These are phyloP conservation scores for Botrytis fragariae DNA, from an alignment of 2,329 filamentous ascomycete genomes.

Conservation along the genomic window DNA sequence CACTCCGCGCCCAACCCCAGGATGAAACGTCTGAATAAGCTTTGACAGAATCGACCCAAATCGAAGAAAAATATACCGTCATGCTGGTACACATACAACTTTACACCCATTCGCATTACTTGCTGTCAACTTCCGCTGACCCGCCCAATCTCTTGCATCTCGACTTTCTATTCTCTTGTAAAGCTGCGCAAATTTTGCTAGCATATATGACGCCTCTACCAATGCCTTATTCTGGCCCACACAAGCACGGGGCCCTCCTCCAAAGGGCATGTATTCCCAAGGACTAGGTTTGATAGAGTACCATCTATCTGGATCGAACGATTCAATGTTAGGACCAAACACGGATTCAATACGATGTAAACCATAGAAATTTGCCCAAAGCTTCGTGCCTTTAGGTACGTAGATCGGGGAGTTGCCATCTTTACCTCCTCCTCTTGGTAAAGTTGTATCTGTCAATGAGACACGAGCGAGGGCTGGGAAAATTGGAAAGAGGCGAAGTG, in stretches of 20 bases:
- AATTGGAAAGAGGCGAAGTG: conserved; percentile 31
- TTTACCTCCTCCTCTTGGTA: conserved; percentile 24
- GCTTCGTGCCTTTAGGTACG: conserved; percentile 18
- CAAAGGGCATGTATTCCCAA: conserved; percentile 66
- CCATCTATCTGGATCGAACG: conserved; percentile 75
- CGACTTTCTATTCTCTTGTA: conserved; percentile 19
- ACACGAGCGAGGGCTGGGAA: conserved; percentile 24
- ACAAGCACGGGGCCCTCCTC: conserved; percentile 63
- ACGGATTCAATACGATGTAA: conserved; percentile 37
- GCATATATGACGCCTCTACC: conserved; percentile 21
- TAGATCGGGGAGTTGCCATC: conserved; percentile 24
- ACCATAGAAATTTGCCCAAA: conserved; percentile 6
- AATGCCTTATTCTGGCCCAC: conserved; percentile 50
- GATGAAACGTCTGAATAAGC: neutral
- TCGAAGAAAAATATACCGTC: neutral
- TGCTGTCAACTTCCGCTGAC: conserved; percentile 13
- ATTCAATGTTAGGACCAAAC: conserved; percentile 67
- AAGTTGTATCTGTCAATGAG: conserved; percentile 20
- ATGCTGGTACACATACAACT: conserved; percentile 6
- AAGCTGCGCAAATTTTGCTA: conserved; percentile 20
- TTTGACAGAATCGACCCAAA: neutral
- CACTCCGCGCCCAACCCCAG: neutral
- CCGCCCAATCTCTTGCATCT: conserved; percentile 10
- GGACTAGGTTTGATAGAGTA: conserved; percentile 58
- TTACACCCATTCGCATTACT: conserved; percentile 19